Conservation (phyloP, 1,284 basidiomycete genomes). For the Golubevia sp. region DNA sequence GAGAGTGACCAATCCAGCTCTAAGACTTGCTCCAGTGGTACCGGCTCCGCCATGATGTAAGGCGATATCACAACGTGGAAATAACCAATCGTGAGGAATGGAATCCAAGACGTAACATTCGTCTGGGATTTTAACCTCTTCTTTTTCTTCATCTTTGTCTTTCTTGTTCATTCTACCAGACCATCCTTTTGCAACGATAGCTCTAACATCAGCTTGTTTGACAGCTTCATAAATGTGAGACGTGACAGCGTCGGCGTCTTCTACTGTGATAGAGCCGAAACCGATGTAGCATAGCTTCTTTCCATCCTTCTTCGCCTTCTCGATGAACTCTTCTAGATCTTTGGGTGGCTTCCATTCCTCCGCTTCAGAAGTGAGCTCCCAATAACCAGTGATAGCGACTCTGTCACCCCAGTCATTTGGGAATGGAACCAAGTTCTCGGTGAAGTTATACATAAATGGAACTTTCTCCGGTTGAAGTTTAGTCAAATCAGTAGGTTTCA, state of each 20-base stretch:
- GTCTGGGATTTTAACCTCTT: conserved; percentile 50
- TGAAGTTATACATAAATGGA: conserved; percentile 51
- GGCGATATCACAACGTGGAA: conserved; percentile 31
- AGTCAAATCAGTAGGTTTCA: conserved; percentile 23
- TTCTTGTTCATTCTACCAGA: conserved; percentile 22
- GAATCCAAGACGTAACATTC: conserved; percentile 48
- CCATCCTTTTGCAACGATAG: conserved; percentile 58
- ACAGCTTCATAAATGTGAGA: conserved; percentile 29
- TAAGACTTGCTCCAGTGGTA: conserved; percentile 65
- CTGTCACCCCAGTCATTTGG: conserved; percentile 49
- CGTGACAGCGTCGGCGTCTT: conserved; percentile 9
- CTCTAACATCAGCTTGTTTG: conserved; percentile 34
- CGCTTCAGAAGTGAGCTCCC: conserved; percentile 61
- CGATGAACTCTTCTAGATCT: conserved; percentile 68
- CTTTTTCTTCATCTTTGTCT: conserved; percentile 19
- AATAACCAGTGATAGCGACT: conserved; percentile 50
- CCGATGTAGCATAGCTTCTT: conserved; percentile 62
- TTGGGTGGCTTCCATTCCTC: conserved; percentile 69
- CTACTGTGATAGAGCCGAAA: conserved; percentile 29
- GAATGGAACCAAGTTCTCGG: conserved; percentile 37
- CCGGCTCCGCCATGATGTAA: conserved; percentile 73
- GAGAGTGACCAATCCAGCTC: conserved; percentile 43
- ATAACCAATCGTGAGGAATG: conserved; percentile 31
- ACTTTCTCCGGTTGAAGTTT: conserved; percentile 29
- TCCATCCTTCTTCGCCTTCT: conserved; percentile 67